Evolutionary conservation across 192 early-diverging fungal genomes (phyloP), one percentile per base, ranked within the genome.

Genomic region (Coemansia sp.): DNA sequence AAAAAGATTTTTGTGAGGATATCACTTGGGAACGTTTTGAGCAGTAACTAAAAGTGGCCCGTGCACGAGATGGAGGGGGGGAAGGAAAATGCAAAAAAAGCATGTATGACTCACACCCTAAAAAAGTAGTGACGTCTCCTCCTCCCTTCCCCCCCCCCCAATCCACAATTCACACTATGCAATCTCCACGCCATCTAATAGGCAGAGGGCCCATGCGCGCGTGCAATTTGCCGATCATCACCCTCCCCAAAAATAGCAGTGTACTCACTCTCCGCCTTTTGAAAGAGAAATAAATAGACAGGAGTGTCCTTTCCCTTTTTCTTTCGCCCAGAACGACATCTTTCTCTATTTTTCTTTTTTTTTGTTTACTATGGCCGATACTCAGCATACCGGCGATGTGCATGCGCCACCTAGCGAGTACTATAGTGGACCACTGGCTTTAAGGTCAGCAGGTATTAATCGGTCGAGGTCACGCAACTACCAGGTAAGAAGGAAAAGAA

Each of bases 331-430:
- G 17, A 57, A 28, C 32, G 26, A 26, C 50, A 26, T 39, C 42
- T 59, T 23, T 58, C 16, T 44, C 39, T 38, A 32, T 28, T 44
- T 38, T 23, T 23, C 23, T 23, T 26, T 26, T 26, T 33, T 39
- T 69, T 30, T 38, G 32, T 50, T 39, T 21, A 40, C 21, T 39
- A 68, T 65, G 73, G 42, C 49, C 7, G 73, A 72, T 28, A 55
- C 72, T 10, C 28, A 40, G 13, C 65, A 42, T 21, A 60, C 43
- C 46, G 17, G 19, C 35, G 78, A 81, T 47, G 64, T 75, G 35
- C 69, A 65, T 21, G 77, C 74, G 21, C 74, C 79, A 2, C 70
- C 79, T 4, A 66, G 65, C 70, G 79, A 82, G 70, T 76, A 76
- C 74, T 76, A 82, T 68, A 63, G 70, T 40, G 55, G 57, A 30